Evolutionary conservation across 768 basidiomycete species (phyloP), one percentile per base, ranked within the genome.

Genomic region (Cubamyces sp.): DNA sequence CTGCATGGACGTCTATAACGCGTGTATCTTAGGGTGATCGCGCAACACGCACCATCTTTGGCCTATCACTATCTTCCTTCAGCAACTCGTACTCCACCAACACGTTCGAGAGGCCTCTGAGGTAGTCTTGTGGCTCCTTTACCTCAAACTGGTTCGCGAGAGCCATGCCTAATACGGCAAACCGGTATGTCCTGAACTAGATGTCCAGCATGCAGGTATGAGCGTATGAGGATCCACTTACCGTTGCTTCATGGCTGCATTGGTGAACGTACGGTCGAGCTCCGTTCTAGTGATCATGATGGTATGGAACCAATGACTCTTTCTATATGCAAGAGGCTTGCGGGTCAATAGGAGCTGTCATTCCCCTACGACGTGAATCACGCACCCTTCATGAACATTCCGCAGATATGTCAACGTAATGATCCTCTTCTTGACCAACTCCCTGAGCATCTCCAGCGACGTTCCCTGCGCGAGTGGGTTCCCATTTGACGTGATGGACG

Each of bases 291-390:
- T 86, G 68, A 95, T 84, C 70, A 91, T 81, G 66, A 95, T 87
- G 14, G 94, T 95, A 72, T 93, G 90, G 69, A 92, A 92, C 92
- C 92, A 94, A 71, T 92, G 88, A 64, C 86, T 87, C 57, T 86
- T 87, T 55, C 92, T 94, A 70, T 26, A 9, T 61, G 46, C 3
- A 42, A 41, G 19, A 37, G 30, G 65, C 47, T 66, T 54, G 14
- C 56, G 48, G 8, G 39, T 59, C 19, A 37, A 37, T 23, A 8
- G 45, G 42, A 48, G 8, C 42, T 16, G 51, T 46, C 39, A 40
- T 51, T 18, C 19, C 26, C 9, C n/a, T 21, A 46, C 8, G 8
- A 16, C 6, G 37, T 3, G 25, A 28, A 48, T 54, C 21, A 47
- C 52, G 81, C 87, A 93, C 90, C 94, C 94, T 74, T 94, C 91